Evolutionary conservation across 2,329 filamentous ascomycete species (phyloP), one percentile per base, ranked within the genome.

Genomic region (Bipolaris oryzae): DNA sequence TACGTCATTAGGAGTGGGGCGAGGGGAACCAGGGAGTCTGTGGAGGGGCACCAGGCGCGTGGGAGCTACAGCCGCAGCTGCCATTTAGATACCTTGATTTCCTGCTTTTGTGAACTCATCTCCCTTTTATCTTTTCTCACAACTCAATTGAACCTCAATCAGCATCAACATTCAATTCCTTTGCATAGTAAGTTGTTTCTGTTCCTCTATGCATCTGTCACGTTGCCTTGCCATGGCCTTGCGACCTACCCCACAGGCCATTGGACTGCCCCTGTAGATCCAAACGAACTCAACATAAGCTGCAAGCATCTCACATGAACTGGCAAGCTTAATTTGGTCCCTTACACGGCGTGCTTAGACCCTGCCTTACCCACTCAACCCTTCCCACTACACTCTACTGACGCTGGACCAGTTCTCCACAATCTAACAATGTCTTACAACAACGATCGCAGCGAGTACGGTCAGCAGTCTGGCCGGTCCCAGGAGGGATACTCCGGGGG

Each of bases 401-500:
- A 57, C 23, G 18, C 16, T 11, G 6, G 11, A 15, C 2, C 15
- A 25, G 20, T 47, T 47, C 16, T 28, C 11, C 6, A 23, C 16
- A 33, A 11, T 13, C 25, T 16, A 28, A 64, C 25, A 41, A 69
- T 70, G 67, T 70, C 67, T 28, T 68, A 69, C 60, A 71, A 68
- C 61, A 59, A 68, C 61, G 62, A 67, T 13, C 62, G 61, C 23
- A 59, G 60, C 57, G 55, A 59, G 33, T 57, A 53, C 35, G 57
- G 53, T 7, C 44, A 50, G 34, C 52, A 57, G 18, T 60, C 58
- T 20, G 56, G 62, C 39, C 53, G 58, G 9, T 54, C 55, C 11
- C 57, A 59, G 21, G 57, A 60, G 5, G 60, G 62, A 42, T 59
- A 59, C 39, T 42, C 39, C 15, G 58, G 62, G 21, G 61, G 58